phyloP scores from a whole-genome alignment of 2,329 filamentous ascomycete genomes.

The Aspergillus ruber region DNA sequence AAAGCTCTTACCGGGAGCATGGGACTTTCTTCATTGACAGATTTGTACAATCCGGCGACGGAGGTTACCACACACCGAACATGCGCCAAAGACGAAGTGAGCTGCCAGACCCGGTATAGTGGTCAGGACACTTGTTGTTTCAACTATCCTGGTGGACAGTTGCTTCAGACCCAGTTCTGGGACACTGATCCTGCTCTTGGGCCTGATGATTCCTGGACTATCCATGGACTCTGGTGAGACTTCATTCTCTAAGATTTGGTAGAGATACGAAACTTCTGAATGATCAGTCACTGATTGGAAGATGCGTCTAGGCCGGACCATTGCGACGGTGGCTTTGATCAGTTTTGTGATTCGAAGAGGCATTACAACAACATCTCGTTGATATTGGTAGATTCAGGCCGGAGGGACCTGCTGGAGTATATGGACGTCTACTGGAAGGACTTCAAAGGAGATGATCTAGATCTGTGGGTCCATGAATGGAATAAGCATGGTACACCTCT shows the following conservation, averaged over 20 bases:
- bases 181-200: slow-evolving; percentile 60
- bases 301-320: slow-evolving; percentile 48
- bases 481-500: slow-evolving; percentile 55
- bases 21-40: slow-evolving; percentile 18
- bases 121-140: slow-evolving; percentile 67
- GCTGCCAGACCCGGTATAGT: slow-evolving; percentile 58
- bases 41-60: slow-evolving; percentile 4
- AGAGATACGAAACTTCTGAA: too few relatives aligned
- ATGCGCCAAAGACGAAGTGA: slow-evolving; percentile 41
- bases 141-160: slow-evolving; percentile 63
- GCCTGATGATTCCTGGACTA: slow-evolving; percentile 64
- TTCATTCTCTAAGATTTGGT: too few relatives aligned
- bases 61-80: slow-evolving; percentile 12
- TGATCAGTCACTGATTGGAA: neutral
- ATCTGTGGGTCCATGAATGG: slow-evolving; percentile 70
- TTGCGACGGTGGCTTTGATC: slow-evolving; percentile 64
- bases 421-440: slow-evolving; percentile 71
- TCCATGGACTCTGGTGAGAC: slow-evolving; percentile 61
- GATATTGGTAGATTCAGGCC: slow-evolving; percentile 52
- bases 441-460: slow-evolving; percentile 56
- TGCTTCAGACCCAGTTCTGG: slow-evolving; percentile 74
- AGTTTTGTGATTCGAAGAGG: slow-evolving; percentile 57
- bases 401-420: slow-evolving; percentile 53
- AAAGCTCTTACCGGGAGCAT: slow-evolving; percentile 26
- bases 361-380: slow-evolving; percentile 59